Evolutionary conservation across 2,329 filamentous ascomycete genomes (phyloP), one percentile per base, ranked within the genome.

Genomic region (Shiraia sp.): DNA sequence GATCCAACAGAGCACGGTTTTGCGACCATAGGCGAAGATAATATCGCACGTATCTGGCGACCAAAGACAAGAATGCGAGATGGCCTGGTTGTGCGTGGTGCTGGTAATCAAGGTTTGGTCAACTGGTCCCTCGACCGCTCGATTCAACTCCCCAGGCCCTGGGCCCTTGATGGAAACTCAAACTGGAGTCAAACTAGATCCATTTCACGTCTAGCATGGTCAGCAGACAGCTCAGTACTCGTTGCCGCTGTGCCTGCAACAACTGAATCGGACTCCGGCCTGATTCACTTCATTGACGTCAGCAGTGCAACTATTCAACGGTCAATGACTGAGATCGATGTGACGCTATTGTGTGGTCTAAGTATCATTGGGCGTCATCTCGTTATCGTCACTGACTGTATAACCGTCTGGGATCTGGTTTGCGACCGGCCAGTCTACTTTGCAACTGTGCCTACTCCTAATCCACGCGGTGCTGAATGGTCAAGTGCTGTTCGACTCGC

Each of bases 331-430:
- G 83, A 83, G 2, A 72, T 92, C 30, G 85, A 86, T 70, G 77
- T 78, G 36, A 82, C 83, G 5, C 76, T 79, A 13, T 75, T 90
- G 6, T 79, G 83, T 42, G 81, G 80, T n/a, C 70, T 95, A 22
- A 82, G 78, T 4, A 85, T 95, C 38, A 71, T 93, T 2, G 85
- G 83, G 2, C 83, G 85, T 16, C 85, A 86, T 60, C 72, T 99
- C 13, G 76, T 97, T 42, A 79, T 88, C 32, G 73, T 96, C 1
- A 89, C 89, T 0, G 78, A 86, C 30, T 79, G 82, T 19, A 76
- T 96, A 7, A 77, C 82, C 28, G 85, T 96, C 25, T 96, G 90
- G 76, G 88, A 99, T 66, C 79, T 95, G 9, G 88, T 97, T 6
- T 78, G 83, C 36, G 88, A 95, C 57, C 79, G 85, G 55, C 76